Conservation (phyloP, 2,329 filamentous ascomycete genomes). For the Lojkania enalia region DNA sequence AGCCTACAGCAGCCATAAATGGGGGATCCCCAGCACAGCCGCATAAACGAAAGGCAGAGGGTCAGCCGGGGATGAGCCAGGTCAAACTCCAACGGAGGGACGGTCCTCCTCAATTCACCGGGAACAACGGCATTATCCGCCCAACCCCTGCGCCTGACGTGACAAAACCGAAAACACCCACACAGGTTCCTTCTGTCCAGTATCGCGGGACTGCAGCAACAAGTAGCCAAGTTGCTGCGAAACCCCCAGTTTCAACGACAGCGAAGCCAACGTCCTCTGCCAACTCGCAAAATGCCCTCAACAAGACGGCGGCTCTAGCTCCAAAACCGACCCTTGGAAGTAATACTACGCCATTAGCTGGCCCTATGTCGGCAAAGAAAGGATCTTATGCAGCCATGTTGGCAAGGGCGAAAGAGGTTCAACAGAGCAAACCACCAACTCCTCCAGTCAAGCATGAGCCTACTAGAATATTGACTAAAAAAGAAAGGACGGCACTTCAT, state of each 20-base stretch:
- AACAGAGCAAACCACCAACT: constrained; percentile 51
- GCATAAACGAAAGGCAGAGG: constrained; percentile 47
- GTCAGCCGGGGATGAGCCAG: constrained; percentile 33
- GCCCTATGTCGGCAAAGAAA: constrained; percentile 63
- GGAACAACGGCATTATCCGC: constrained; percentile 30
- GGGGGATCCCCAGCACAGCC: constrained; percentile 39
- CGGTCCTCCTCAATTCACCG: constrained; percentile 24
- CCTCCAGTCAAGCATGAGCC: constrained; percentile 77
- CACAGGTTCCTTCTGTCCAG: constrained; percentile 30
- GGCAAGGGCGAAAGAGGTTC: constrained; percentile 68
- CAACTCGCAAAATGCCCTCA: constrained; percentile 15
- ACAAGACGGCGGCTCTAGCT: constrained; percentile 26
- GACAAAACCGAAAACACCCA: constrained; percentile 26
- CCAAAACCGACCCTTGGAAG: constrained; percentile 22
- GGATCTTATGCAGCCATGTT: constrained; percentile 76
- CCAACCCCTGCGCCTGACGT: constrained; percentile 26
- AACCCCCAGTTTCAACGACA: constrained; percentile 22
- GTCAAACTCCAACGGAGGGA: constrained; percentile 42
- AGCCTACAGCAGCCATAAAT: constrained; percentile 31
- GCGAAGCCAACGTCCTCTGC: constrained; percentile 30
- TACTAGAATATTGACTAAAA: constrained; percentile 65
- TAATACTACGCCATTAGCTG: constrained; percentile 24
- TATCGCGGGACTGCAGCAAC: constrained; percentile 45
- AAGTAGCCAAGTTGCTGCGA: constrained; percentile 20
- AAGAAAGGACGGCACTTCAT: constrained; percentile 54